Base-by-base conservation (phyloP, 2,329 filamentous ascomycete species). In the Fusarium drepaniforme region DNA sequence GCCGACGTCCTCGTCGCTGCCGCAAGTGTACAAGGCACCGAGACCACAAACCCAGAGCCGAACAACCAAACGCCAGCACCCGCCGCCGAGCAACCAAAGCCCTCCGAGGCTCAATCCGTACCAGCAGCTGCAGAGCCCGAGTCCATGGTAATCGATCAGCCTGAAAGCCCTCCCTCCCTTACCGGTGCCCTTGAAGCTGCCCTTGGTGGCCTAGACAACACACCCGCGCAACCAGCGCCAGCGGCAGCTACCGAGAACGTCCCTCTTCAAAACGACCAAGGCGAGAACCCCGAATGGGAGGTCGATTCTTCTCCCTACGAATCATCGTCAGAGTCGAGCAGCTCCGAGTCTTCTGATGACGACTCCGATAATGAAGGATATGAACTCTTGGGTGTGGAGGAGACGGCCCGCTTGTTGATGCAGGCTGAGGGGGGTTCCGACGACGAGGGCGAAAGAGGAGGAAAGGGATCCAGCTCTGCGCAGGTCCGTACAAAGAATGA, bases 361-460 rank as follows among this genome's bases (percentile, higher is more conserved):
- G 89, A 90, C 69, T 90, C 88, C 3, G 89, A 84, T 46, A 82
- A 90, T 64, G 91, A 91, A 70, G 90, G 90, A 35, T 95, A 95
- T 77, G 90, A 93, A 64, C 88, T 96, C 49, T 86, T 98, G 2
- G 92, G 92, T 64, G 90, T 95, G 3, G 94, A 96, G 78, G 95
- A 97, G 81, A 93, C 94, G 67, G 95, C 94, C 1, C 92, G 93
- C 38, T 91, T 97, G 59, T 86, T 98, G 25, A 97, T 98, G 94
- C 90, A 93, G 72, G 93, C 90, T 51, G 95, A 96, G 74, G 92
- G 88, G 37, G 94, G 91, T 3, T 95, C 93, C 2, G 95, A 97
- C 66, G 93, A 96, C 64, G 95, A 95, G 76, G 90, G 89, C 15
- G 89, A 90, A 18, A 85, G 84, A 66, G 81, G 77, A 40, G 85